phyloP scores from a whole-genome alignment of 169 alveolate genomes.

The Cryptosporidium sp. region DNA sequence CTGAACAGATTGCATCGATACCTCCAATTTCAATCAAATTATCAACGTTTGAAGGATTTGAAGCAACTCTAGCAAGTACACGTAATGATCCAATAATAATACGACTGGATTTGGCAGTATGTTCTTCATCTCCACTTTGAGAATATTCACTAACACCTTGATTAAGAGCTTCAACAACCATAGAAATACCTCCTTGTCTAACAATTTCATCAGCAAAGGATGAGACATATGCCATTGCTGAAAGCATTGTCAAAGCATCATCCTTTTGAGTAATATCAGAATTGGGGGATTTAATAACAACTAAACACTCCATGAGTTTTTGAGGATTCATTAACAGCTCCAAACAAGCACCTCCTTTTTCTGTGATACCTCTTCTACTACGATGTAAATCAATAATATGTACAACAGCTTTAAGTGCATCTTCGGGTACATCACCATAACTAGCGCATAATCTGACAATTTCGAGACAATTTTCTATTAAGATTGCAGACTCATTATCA shows the following conservation, averaged over 20 bases:
- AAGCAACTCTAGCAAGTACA: conserved; percentile 88
- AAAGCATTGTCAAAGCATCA: conserved; percentile 88
- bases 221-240: conserved; percentile 91
- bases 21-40: conserved; percentile 88
- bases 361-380: conserved; percentile 74
- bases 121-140: conserved; percentile 84
- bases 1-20: conserved; percentile 88
- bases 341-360: conserved; percentile 89
- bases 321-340: conserved; percentile 89
- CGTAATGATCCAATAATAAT: conserved; percentile 89
- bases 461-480: conserved; percentile 61
- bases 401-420: conserved; percentile 73
- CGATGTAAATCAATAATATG: conserved; percentile 64
- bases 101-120: conserved; percentile 66
- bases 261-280: conserved; percentile 89
- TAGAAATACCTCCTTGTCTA: conserved; percentile 89
- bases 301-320: conserved; percentile 86
- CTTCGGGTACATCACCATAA: conserved; percentile 66
- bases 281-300: conserved; percentile 84
- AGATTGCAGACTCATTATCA: conserved; percentile 55
- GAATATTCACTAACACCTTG: conserved; percentile 86
- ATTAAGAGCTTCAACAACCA: conserved; percentile 87
- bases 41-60: conserved; percentile 87
- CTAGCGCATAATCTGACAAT: conserved; percentile 58
- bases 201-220: conserved; percentile 90